phyloP scores from a whole-genome alignment of 2,329 filamentous ascomycete species.

The Ambrosiella cleistominuta region DNA sequence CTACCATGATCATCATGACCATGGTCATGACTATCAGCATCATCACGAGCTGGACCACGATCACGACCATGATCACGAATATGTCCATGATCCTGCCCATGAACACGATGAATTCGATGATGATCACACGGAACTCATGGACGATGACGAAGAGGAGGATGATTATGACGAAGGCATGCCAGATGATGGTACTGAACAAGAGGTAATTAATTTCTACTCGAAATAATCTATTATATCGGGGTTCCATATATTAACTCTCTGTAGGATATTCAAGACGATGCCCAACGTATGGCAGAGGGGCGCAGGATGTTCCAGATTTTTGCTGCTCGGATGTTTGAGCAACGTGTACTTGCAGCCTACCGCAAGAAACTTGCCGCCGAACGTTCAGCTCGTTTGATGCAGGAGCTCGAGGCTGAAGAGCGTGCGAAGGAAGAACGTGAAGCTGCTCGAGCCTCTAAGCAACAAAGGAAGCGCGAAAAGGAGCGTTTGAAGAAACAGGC shows the following conservation, averaged over 20 bases:
- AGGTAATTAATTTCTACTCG: constrained; percentile 2
- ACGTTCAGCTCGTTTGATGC: constrained; percentile 73
- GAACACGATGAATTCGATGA: constrained; percentile 33
- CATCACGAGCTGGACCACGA: constrained; percentile 29
- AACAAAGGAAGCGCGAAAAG: constrained; percentile 90
- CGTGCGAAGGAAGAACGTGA: constrained; percentile 61
- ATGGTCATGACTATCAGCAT: constrained; percentile 14
- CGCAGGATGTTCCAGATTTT: constrained; percentile 99
- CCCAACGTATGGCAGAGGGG: constrained; percentile 97
- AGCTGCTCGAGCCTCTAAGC: constrained; percentile 84
- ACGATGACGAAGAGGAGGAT: constrained; percentile 57
- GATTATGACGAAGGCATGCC: constrained; percentile 25
- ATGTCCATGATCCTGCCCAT: constrained; percentile 45
- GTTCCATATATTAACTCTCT: background rate
- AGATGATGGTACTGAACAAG: constrained; percentile 13
- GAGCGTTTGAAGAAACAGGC: constrained; percentile 75
- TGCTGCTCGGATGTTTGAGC: constrained; percentile 96
- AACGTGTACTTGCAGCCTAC: constrained; percentile 90
- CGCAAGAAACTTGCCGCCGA: constrained; percentile 91
- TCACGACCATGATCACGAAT: constrained; percentile 37
- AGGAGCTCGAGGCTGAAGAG: constrained; percentile 78
- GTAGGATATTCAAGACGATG: constrained; percentile 90
- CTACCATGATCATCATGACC: constrained; percentile 49
- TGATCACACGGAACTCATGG: constrained; percentile 40
- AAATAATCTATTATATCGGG: background rate